A percentile compares a stretch with the other conserved stretches of the same genome.
Conservation (phyloP, 2,329 filamentous ascomycete genomes). For the Arthrobotrys iridis region DNA sequence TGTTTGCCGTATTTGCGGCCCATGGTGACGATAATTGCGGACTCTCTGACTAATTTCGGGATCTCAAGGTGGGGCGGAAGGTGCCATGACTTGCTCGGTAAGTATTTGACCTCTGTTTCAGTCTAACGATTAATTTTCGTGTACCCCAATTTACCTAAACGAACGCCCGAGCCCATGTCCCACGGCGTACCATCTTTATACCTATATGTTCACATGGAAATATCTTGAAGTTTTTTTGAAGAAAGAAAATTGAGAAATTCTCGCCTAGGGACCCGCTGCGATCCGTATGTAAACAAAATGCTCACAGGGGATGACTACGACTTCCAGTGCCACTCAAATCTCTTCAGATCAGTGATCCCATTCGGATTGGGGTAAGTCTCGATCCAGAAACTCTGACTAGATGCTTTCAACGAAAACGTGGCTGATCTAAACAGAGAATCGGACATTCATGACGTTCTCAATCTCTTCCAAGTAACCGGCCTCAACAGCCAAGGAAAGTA, state of each 20-base stretch:
- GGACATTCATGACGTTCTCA: constrained; percentile 86
- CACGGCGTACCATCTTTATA: too few relatives aligned
- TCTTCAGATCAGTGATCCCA: constrained; percentile 76
- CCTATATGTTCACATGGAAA: too few relatives aligned
- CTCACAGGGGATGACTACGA: constrained; percentile 77
- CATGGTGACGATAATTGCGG: constrained; percentile 74
- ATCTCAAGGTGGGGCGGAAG: constrained; percentile 69
- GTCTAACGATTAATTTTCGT: neutral
- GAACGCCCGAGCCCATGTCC: too few relatives aligned
- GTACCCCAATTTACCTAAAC: too few relatives aligned
- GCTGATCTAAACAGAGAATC: constrained; percentile 65
- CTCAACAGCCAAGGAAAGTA: constrained; percentile 77
- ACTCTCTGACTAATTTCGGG: constrained; percentile 71
- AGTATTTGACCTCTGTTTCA: neutral
- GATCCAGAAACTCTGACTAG: neutral
- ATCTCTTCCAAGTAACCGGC: constrained; percentile 86
- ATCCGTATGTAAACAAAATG: constrained; percentile 82
- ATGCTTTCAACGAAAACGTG: neutral
- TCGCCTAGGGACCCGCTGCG: constrained; percentile 80
- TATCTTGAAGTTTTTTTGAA: too few relatives aligned
- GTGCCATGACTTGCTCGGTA: constrained; percentile 79
- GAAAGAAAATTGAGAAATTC: too few relatives aligned
- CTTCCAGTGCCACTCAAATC: constrained; percentile 85
- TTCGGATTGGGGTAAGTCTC: constrained; percentile 67
- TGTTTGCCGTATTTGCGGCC: constrained; percentile 80